These are phyloP conservation scores for Trichoderma lentiforme DNA, from an alignment of 2,329 filamentous ascomycete genomes.

Conservation along the genomic window DNA sequence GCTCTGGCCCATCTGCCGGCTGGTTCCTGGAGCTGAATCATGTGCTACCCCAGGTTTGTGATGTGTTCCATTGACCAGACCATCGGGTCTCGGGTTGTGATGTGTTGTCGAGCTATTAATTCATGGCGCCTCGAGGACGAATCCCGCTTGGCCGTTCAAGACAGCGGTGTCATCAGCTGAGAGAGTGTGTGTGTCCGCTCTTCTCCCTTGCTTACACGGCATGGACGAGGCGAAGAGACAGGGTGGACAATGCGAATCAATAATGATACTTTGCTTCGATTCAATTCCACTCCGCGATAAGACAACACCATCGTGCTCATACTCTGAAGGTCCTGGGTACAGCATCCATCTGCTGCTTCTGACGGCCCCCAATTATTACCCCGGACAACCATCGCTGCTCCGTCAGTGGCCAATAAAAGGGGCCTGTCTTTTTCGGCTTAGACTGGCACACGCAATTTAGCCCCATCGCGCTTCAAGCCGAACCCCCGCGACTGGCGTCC, in stretches of 20 bases:
- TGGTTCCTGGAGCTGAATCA: not conserved
- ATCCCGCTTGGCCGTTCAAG: not conserved
- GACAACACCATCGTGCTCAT: not conserved
- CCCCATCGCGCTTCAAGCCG: not conserved
- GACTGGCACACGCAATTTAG: not conserved
- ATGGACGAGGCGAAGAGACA: not conserved
- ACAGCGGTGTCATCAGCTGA: not conserved
- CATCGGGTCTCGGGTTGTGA: not conserved
- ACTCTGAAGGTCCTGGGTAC: not conserved
- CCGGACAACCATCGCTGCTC: not conserved
- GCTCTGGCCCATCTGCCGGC: not conserved
- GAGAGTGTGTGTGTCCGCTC: not conserved
- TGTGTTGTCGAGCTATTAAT: not conserved
- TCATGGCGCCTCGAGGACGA: not conserved
- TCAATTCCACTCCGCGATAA: not conserved
- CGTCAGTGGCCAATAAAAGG: not conserved
- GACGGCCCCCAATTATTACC: not conserved
- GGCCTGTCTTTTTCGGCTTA: not conserved
- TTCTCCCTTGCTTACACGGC: not conserved
- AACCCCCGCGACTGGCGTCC: not conserved
- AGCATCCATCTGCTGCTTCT: not conserved
- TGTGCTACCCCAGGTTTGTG: conserved; percentile 2
- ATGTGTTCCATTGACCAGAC: not conserved
- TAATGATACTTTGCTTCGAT: not conserved
- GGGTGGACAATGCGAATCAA: not conserved